phyloP scores from a whole-genome alignment of 805 yeast species.

The Yamadazyma scolyti region DNA sequence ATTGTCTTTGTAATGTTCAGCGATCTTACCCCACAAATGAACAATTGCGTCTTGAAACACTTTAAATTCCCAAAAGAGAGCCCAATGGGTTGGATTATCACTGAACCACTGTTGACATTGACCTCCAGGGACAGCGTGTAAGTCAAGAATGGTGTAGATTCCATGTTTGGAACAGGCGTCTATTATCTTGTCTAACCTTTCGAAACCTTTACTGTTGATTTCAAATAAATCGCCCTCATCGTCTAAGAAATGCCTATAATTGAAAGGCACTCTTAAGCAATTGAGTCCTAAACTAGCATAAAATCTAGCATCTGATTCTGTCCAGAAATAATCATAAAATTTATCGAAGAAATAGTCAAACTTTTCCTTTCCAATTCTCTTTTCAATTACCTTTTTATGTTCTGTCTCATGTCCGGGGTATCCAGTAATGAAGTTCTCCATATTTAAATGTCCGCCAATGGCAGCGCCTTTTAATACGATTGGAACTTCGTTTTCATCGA shows the following conservation, averaged over 20 bases:
- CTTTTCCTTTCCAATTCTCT: conserved; percentile 44
- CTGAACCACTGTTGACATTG: conserved; percentile 55
- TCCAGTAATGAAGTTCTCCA: conserved; percentile 57
- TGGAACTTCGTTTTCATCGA: conserved; percentile 34
- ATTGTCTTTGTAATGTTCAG: conserved; percentile 44
- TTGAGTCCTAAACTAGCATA: conserved; percentile 39
- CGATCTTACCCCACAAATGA: conserved; percentile 44
- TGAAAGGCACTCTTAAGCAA: conserved; percentile 49
- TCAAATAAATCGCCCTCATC: conserved; percentile 42
- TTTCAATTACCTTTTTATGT: conserved; percentile 38
- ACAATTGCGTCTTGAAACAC: conserved; percentile 45
- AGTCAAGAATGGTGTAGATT: conserved; percentile 46
- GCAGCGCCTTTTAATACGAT: conserved; percentile 49
- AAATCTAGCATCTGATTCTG: conserved; percentile 46
- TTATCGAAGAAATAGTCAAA: conserved; percentile 47
- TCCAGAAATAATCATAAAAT: conserved; percentile 53
- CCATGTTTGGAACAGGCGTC: conserved; percentile 44
- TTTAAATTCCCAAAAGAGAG: conserved; percentile 49
- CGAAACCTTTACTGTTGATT: conserved; percentile 43
- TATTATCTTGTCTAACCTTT: conserved; percentile 39
- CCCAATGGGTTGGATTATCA: conserved; percentile 44
- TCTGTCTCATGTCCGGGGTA: conserved; percentile 54
- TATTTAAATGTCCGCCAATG: conserved; percentile 48
- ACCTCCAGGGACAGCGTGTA: conserved; percentile 51
- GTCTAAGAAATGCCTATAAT: conserved; percentile 47